Percentiles rank a stretch among this genome's conserved stretches.
Conservation (phyloP, 805 yeast genomes). For the Ogataea henricii region DNA sequence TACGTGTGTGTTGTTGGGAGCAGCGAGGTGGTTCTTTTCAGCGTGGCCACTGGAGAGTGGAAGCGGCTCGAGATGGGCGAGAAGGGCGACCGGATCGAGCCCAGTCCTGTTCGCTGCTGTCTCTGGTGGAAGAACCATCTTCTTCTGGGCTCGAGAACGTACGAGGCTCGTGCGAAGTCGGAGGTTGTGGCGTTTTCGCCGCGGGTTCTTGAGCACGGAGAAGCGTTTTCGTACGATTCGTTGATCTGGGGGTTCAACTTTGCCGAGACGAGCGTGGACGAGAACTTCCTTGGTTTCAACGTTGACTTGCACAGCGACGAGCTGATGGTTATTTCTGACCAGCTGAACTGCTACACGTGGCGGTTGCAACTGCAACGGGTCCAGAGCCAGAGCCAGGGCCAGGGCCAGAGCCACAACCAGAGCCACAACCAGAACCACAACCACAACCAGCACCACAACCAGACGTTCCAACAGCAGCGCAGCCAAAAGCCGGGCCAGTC, state of each 20-base stretch:
- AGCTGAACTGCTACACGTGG: conserved; percentile 39
- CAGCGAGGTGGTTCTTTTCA: conserved; percentile 46
- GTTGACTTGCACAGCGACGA: conserved; percentile 32
- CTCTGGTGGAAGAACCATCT: conserved; percentile 38
- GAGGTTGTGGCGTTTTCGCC: conserved; percentile 34
- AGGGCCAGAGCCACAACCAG: neutral
- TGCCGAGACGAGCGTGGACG: conserved; percentile 29
- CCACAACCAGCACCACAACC: neutral
- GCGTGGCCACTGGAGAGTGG: conserved; percentile 46
- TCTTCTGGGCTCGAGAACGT: conserved; percentile 31
- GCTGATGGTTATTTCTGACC: conserved; percentile 34
- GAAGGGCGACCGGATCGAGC: conserved; percentile 28
- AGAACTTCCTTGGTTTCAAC: conserved; percentile 32
- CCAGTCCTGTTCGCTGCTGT: conserved; percentile 39
- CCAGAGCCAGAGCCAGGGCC: neutral
- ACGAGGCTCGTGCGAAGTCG: conserved; percentile 28
- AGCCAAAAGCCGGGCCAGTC: neutral
- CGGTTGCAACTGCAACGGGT: conserved; percentile 20
- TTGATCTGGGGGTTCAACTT: conserved; percentile 39
- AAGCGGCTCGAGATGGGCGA: conserved; percentile 41
- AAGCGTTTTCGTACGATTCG: conserved; percentile 29
- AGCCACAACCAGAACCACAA: neutral
- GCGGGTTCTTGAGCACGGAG: conserved; percentile 24
- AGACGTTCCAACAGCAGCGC: no score
- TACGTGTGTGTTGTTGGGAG: conserved; percentile 52